Conservation (phyloP, 257 asterid genomes). For the Nicotiana tomentosiformis region DNA sequence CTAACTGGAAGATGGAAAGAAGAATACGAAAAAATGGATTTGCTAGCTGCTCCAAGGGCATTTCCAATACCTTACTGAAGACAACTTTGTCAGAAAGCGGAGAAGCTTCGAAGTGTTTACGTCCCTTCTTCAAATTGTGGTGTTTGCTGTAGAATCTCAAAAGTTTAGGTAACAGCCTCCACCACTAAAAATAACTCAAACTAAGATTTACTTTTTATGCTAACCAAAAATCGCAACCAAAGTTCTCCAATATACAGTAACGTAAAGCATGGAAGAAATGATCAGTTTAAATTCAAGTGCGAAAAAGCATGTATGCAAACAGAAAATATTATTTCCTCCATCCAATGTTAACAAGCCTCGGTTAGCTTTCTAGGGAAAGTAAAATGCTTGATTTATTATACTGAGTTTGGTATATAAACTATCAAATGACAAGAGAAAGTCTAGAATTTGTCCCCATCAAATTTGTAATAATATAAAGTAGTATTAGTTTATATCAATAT, state of each 20-base stretch:
- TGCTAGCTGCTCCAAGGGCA: background rate
- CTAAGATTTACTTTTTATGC: background rate
- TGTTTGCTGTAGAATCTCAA: slow-evolving; percentile 51
- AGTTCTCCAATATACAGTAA: background rate
- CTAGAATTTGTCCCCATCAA: background rate
- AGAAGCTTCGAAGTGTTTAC: slow-evolving; percentile 62
- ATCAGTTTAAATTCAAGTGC: background rate
- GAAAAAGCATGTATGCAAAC: background rate
- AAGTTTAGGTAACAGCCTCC: slow-evolving; percentile 2
- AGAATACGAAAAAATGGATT: slow-evolving; percentile 6
- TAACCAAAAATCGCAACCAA: background rate
- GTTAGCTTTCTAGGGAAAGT: background rate
- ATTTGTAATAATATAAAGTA: background rate
- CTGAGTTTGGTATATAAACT: background rate
- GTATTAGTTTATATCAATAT: background rate
- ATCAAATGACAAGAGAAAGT: background rate
- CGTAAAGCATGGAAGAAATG: background rate
- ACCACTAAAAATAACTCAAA: background rate
- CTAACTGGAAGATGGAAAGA: slow-evolving; percentile 11
- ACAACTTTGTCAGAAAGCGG: slow-evolving; percentile 72
- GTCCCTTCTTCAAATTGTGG: slow-evolving; percentile 63
- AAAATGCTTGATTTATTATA: background rate
- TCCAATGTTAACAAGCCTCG: background rate
- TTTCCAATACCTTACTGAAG: slow-evolving; percentile 65
- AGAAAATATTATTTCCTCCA: background rate